Evolutionary conservation across 169 alveolate species (phyloP).

Genomic region (Plasmodium blacklocki): DNA sequence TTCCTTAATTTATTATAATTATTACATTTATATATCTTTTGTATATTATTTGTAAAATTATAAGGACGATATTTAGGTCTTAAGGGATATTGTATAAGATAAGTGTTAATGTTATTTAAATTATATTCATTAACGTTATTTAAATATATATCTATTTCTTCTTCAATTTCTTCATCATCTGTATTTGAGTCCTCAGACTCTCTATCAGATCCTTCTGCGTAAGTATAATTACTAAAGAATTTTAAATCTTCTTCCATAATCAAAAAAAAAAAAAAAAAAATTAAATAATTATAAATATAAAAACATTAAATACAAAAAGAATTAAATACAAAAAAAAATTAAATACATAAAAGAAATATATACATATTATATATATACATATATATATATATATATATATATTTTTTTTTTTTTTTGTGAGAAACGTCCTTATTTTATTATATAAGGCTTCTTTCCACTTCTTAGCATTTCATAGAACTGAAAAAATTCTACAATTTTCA

Average conservation of each 20-base stretch:
- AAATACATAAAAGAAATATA: no score
- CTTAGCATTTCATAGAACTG: no score
- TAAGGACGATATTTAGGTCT: slow-evolving; percentile 76
- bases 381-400: no score
- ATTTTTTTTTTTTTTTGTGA: no score
- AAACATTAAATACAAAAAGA: no score
- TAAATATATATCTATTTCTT: slow-evolving; percentile 73
- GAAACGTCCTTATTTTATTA: no score
- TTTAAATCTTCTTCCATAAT: slow-evolving; percentile 59
- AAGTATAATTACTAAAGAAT: slow-evolving; percentile 48
- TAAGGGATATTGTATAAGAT: slow-evolving; percentile 68
- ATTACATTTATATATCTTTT: slow-evolving; percentile 53
- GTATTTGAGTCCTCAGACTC: slow-evolving; percentile 20
- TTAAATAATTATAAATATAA: no score
- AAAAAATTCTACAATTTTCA: no score
- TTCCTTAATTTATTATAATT: slow-evolving; percentile 51
- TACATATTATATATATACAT: no score
- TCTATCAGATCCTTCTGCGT: slow-evolving; percentile 18
- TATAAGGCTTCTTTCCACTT: no score
- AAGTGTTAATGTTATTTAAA: slow-evolving; percentile 60
- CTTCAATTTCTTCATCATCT: slow-evolving; percentile 73
- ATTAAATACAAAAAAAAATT: no score
- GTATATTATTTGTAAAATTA: slow-evolving; percentile 47
- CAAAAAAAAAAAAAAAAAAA: no score
- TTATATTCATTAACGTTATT: slow-evolving; percentile 61